Percentiles rank a stretch among this genome's conserved stretches.
phyloP scores from a whole-genome alignment of 1,284 basidiomycete genomes.

The Retiboletus flavoniger region DNA sequence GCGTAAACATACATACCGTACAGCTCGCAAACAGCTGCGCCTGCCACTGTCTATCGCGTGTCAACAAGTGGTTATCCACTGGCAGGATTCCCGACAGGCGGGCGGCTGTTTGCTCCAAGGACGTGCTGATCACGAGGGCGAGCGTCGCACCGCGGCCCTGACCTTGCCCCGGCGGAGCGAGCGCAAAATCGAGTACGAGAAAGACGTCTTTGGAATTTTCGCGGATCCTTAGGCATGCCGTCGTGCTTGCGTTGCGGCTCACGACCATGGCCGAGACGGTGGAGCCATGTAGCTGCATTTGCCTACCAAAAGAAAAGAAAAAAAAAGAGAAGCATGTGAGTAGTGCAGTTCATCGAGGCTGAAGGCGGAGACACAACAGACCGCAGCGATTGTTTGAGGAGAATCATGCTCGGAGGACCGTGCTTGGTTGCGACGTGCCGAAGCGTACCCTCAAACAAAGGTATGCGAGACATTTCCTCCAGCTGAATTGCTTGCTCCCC shows the following conservation, averaged over 20 bases:
- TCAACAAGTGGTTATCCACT: constrained; percentile 45
- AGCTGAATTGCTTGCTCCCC: constrained; percentile 10
- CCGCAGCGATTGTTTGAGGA: constrained; percentile 27
- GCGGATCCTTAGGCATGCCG: constrained; percentile 23
- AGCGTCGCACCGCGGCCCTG: not conserved
- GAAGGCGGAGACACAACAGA: constrained; percentile 1
- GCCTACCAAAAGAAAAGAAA: constrained; percentile 5
- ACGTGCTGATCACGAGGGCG: constrained; percentile 28
- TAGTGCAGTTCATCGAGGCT: not conserved
- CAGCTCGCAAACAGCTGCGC: constrained; percentile 56
- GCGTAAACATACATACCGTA: constrained; percentile 52
- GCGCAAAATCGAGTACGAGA: constrained; percentile 20
- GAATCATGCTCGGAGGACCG: constrained; percentile 23
- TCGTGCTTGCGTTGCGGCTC: constrained; percentile 18
- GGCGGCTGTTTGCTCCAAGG: constrained; percentile 41
- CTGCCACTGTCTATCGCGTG: constrained; percentile 55
- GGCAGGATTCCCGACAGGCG: constrained; percentile 49
- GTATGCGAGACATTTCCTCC: constrained; percentile 22
- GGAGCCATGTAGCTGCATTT: constrained; percentile 22
- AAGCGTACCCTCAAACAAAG: constrained; percentile 22
- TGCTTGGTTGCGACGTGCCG: constrained; percentile 19
- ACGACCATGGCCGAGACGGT: constrained; percentile 23
- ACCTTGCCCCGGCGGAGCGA: not conserved
- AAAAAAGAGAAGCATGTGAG: not conserved
- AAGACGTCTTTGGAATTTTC: constrained; percentile 22